Percentiles rank a stretch among this genome's conserved stretches.
Evolutionary conservation across 192 early-diverging fungal genomes (phyloP).

Genomic region (Geranomyces variabilis): DNA sequence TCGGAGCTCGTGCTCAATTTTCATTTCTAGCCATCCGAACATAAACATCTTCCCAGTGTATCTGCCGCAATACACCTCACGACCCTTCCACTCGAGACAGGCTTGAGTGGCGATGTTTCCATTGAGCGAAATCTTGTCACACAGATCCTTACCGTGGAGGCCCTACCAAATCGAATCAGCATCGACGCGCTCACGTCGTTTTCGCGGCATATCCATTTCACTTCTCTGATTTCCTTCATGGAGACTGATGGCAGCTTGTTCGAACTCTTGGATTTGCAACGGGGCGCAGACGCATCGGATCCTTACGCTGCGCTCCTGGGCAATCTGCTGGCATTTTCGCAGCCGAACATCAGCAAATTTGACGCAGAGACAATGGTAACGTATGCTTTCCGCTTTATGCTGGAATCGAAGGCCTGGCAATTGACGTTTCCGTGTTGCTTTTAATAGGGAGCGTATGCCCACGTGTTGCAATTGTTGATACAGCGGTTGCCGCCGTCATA

Average conservation of each 20-base stretch:
- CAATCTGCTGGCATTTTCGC: constrained; percentile 48
- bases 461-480: constrained; percentile 22
- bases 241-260: neutral
- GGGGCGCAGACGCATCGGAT: constrained; percentile 15
- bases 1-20: neutral
- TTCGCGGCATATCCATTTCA: constrained; percentile 44
- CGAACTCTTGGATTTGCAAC: neutral
- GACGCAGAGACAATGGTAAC: constrained; percentile 20
- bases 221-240: constrained; percentile 34
- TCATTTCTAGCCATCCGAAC: neutral
- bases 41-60: constrained; percentile 12
- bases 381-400: constrained; percentile 28
- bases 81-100: neutral
- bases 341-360: constrained; percentile 20
- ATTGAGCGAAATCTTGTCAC: constrained; percentile 36
- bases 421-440: too few relatives aligned
- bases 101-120: neutral
- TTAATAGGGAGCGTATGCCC: constrained; percentile 15
- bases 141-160: constrained; percentile 56
- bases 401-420: too few relatives aligned
- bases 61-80: constrained; percentile 5
- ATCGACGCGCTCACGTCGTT: constrained; percentile 43
- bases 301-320: constrained; percentile 44
- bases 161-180: constrained; percentile 50
- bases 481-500: constrained; percentile 21